Conservation (phyloP, 1,139 yeast genomes). For the Pichia sp. region DNA sequence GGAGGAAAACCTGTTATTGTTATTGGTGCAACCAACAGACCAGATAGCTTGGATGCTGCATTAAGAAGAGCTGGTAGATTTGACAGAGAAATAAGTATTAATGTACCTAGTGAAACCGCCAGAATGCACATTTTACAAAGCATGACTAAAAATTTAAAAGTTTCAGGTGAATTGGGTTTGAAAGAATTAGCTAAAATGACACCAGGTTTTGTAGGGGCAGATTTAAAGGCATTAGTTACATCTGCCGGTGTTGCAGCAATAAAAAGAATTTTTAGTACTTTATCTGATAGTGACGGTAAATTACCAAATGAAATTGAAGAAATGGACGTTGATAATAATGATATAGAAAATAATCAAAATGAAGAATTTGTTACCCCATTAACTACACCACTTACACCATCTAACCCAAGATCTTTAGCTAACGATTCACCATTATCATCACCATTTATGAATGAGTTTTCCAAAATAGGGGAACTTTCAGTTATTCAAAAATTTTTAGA, state of each 20-base stretch:
- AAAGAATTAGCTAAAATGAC: constrained; percentile 78
- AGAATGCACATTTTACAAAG: constrained; percentile 70
- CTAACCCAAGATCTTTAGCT: constrained; percentile 3
- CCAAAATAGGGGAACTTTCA: constrained; percentile 33
- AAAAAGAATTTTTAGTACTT: constrained; percentile 63
- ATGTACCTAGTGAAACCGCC: constrained; percentile 86
- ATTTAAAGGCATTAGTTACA: constrained; percentile 83
- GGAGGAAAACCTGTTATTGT: constrained; percentile 93
- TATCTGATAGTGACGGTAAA: constrained; percentile 13
- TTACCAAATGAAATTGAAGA: constrained; percentile 14
- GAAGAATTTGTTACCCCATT: constrained; percentile 8
- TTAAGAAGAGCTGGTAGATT: constrained; percentile 95
- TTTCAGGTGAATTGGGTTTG: constrained; percentile 68
- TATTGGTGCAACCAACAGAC: constrained; percentile 96
- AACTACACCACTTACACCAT: constrained; percentile 14
- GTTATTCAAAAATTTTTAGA: constrained; percentile 67
- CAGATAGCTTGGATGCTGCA: constrained; percentile 97
- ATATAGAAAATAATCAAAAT: background rate
- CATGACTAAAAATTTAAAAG: constrained; percentile 60
- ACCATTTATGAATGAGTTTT: background rate
- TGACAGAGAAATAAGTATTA: constrained; percentile 80
- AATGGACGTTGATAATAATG: constrained; percentile 21
- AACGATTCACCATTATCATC: background rate
- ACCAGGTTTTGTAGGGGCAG: constrained; percentile 98
- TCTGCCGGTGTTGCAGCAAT: constrained; percentile 96